Base-by-base conservation (phyloP, 2,329 filamentous ascomycete genomes). In the Sarocladium strictum region DNA sequence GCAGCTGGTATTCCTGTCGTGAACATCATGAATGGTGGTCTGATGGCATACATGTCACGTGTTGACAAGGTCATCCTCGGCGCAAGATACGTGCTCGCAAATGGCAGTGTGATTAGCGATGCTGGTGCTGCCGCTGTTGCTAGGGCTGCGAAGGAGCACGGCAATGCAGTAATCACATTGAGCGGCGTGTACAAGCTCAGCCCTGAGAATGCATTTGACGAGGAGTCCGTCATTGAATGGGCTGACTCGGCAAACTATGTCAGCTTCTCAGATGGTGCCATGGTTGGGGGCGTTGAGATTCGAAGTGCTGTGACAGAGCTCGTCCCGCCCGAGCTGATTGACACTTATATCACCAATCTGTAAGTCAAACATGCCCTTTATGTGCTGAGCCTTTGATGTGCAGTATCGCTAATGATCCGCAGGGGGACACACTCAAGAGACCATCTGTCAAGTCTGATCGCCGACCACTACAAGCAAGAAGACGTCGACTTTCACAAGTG, bases 1-100 rank as follows among this genome's bases (percentile, higher is more conserved):
- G 81, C 85, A 1, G 83, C 86, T 33, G 92, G 92, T 24, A 88
- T 95, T 54, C 87, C 84, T 1, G 87, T 96, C 40, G 88, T 97
- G 61, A 81, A 89, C 57, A 85, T 97, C 54, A 85, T 90, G 41
- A 92, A 96, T 69, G 87, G 85, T 7, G 89, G 90, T 10, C 81
- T 96, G 54, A 95, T 92, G 73, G 91, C 92, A 1, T 89, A 97
- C 64, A 97, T 99, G 89, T 89, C 92, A 9, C 85, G 88, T 57
- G 90, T 97, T 62, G 95, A 93, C 77, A 97, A 97, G 74, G 93
- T 99, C 58, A 89, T 99, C 50, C 77, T 99, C 6, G 87, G 89
- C 12, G 93, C 93, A 5, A 87, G 92, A 64, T 87, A 89, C 3
- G 89, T 99, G 26, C 84, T 95, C 45, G 89, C 90, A 51, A 94